Base-by-base conservation (phyloP, 2,329 filamentous ascomycete species). In the Ustilaginoidea virens region DNA sequence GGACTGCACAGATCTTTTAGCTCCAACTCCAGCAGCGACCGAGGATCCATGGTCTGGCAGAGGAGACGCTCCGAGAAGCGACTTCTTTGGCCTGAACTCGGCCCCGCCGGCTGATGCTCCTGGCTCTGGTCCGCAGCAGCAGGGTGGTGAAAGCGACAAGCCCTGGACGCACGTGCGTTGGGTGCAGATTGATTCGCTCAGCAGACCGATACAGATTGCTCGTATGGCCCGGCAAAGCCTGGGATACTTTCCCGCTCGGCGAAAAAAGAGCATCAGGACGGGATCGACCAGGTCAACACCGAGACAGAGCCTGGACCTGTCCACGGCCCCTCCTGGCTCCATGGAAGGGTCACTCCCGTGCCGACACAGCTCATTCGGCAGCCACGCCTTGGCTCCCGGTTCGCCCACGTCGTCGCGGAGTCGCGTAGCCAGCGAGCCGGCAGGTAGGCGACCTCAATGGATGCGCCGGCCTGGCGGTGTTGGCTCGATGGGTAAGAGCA, bases 161-260 rank as follows among this genome's bases (percentile, higher is more conserved):
- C 70, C 73, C 4, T 93, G 83, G 81, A 77, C 70, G 34, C 85
- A 94, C 52, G 82, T 93, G 33, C 76, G 81, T 25, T 94, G 85
- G 83, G 81, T 93, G 1, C 61, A 78, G 17, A 66, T 94, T 16
- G 80, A 87, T 36, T 77, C 74, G 14, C 57, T 63, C 27, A 51
- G 56, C 11, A 64, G 74, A 15, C 76, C 82, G 1, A 74, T 90
- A 15, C 81, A 94, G 49, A 90, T 98, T 39, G 83, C 75, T 11
- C 74, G 90, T 17, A 72, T 96, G 33, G 74, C 83, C 14, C 74
- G 81, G 33, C 74, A 76, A 52, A 69, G 78, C 2, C 65, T 94
- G 25, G 87, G 86, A 15, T 96, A 87, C 54, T 96, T 96, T 46
- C 87, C 87, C 3, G 86, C 86, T 6, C 71, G 85, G 13, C 67